Evolutionary conservation across 805 yeast species (phyloP), one percentile per base, ranked within the genome.

Genomic region (Candida sakaeoensis): DNA sequence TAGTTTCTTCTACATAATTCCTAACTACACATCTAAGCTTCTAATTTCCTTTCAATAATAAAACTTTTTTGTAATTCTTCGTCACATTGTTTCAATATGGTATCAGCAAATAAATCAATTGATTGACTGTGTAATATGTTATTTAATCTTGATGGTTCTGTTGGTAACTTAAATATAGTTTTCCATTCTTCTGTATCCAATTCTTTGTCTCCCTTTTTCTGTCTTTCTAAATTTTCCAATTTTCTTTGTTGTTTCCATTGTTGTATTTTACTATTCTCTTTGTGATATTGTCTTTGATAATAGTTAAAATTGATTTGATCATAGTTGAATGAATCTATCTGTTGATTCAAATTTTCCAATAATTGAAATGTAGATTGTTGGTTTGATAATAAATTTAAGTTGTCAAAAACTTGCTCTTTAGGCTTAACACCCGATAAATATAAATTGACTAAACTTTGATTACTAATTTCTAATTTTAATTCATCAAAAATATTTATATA

Each of bases 241-340:
- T 75, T 75, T 56, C 85, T 69, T 60, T 77, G 79, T 54, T 75
- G 79, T 56, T 82, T 81, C 90, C 91, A 85, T 56, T 80, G 86
- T 47, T 71, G 69, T 48, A 85, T 73, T 67, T 82, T 84, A 44
- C 79, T 63, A 58, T 73, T 68, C 57, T 85, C 95, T 57, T 88
- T 75, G 35, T 80, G 75, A 44, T 78, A 69, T 52, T 78, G 82
- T 68, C 95, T 79, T 65, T 85, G 93, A 68, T 77, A 84, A 64
- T 82, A 85, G 69, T 84, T 82, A 71, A 82, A 80, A 63, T 81
- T 85, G 50, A 82, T 81, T 58, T 83, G 85, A 57, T 82, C 89
- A 58, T 81, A 81, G 65, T 81, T 82, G 66, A 78, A 80, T 36
- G 82, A 80, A 60, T 85, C 93, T 29, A 85, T 73, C 37, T 86